Evolutionary conservation across 306 rosid species (phyloP).

Genomic region (Quillaja saponaria): DNA sequence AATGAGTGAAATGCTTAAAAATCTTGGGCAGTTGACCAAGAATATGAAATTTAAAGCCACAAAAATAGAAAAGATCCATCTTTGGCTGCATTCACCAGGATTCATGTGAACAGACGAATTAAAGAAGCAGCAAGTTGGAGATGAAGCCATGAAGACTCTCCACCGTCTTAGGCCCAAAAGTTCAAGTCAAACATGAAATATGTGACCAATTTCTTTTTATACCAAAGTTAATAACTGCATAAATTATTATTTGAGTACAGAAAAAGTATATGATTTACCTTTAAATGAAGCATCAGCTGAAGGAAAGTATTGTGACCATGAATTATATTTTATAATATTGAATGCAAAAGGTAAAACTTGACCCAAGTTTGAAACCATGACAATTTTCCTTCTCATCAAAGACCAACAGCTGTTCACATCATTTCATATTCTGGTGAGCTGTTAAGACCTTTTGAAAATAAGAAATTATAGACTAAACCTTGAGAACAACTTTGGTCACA

Average conservation of each 20-base stretch:
- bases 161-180: constrained; percentile 28
- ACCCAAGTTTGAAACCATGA: constrained; percentile 18
- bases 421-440: no score
- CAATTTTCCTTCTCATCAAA: not conserved
- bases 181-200: constrained; percentile 36
- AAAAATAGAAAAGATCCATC: constrained; percentile 18
- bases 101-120: constrained; percentile 40
- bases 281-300: not conserved
- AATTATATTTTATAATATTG: constrained; percentile 8
- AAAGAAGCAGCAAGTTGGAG: constrained; percentile 28
- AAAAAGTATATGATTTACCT: not conserved
- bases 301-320: not conserved
- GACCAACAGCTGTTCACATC: constrained; percentile 3
- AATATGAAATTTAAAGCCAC: constrained; percentile 34
- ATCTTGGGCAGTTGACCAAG: constrained; percentile 25
- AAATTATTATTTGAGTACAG: not conserved
- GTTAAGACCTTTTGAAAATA: not conserved
- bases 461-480: constrained; percentile 18
- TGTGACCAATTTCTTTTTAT: constrained; percentile 29
- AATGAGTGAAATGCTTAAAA: constrained; percentile 11
- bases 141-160: constrained; percentile 44
- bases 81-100: constrained; percentile 34
- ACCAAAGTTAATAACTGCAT: constrained; percentile 11
- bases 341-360: constrained; percentile 22
- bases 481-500: no score